phyloP scores from a whole-genome alignment of 2,329 filamentous ascomycete genomes.

The Neonectria ditissima region DNA sequence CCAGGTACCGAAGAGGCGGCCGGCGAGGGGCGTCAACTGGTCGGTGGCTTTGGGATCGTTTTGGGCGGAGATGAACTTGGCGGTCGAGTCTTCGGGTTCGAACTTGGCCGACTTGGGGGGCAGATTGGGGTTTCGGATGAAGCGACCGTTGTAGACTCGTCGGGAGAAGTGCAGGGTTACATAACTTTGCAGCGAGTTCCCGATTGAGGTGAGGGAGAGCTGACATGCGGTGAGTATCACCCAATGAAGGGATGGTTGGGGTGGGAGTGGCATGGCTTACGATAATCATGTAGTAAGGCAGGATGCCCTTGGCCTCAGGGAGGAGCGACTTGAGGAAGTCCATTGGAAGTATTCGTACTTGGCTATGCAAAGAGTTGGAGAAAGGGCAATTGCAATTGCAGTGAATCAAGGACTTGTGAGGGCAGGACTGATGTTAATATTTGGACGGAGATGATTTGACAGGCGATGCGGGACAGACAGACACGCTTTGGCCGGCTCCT shows the following conservation, averaged over 20 bases:
- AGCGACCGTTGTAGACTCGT: constrained; percentile 83
- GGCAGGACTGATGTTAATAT: background rate
- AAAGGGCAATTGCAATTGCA: constrained; percentile 20
- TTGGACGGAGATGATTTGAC: background rate
- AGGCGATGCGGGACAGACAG: background rate
- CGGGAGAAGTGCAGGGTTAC: constrained; percentile 82
- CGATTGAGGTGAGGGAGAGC: constrained; percentile 85
- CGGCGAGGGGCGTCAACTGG: constrained; percentile 79
- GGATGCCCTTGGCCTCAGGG: constrained; percentile 63
- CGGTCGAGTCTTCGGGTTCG: constrained; percentile 64
- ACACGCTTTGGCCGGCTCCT: constrained; percentile 1
- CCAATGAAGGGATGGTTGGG: constrained; percentile 3
- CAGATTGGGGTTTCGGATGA: constrained; percentile 63
- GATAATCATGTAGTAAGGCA: constrained; percentile 70
- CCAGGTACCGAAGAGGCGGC: constrained; percentile 89
- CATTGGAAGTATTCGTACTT: constrained; percentile 50
- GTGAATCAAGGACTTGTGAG: background rate
- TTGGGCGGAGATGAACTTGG: constrained; percentile 62
- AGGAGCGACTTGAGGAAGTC: constrained; percentile 59
- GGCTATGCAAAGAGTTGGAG: no score
- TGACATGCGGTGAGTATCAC: constrained; percentile 52
- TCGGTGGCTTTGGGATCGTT: constrained; percentile 62
- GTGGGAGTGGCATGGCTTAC: constrained; percentile 52
- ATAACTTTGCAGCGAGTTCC: constrained; percentile 89
- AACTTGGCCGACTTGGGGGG: constrained; percentile 54